Evolutionary conservation across 495 filamentous ascomycete genomes (phyloP).

Genomic region (Neurospora sp.): DNA sequence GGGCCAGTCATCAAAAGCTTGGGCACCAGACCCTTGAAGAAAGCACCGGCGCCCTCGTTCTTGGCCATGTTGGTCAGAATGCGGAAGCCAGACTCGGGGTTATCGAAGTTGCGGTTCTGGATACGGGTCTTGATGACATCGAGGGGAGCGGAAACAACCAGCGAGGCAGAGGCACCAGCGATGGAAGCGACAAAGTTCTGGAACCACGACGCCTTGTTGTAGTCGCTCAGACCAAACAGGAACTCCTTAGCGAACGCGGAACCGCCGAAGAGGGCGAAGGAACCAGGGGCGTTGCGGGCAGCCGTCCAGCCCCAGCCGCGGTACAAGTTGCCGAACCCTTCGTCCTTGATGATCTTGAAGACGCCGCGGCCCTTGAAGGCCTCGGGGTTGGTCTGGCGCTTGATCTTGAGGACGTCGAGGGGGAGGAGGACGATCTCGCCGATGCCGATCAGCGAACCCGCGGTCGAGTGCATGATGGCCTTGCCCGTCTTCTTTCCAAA

Average conservation of each 20-base stretch:
- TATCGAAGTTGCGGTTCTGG: slow-evolving; percentile 98
- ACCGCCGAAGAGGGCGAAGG: slow-evolving; percentile 96
- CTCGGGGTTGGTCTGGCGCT: slow-evolving; percentile 97
- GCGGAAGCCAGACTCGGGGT: slow-evolving; percentile 85
- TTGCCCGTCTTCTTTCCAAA: slow-evolving; percentile 97
- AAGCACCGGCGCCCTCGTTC: slow-evolving; percentile 73
- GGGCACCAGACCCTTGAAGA: slow-evolving; percentile 96
- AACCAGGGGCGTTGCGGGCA: slow-evolving; percentile 91
- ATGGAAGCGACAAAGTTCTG: slow-evolving; percentile 98
- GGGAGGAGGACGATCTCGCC: slow-evolving; percentile 94
- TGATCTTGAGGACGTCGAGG: slow-evolving; percentile 97
- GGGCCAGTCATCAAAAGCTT: slow-evolving; percentile 98
- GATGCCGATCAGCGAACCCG: slow-evolving; percentile 91
- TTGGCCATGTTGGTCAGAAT: slow-evolving; percentile 82
- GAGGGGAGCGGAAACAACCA: slow-evolving; percentile 87
- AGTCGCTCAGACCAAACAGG: slow-evolving; percentile 75
- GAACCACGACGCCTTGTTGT: slow-evolving; percentile 86
- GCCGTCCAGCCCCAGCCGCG: slow-evolving; percentile 97
- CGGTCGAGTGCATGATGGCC: slow-evolving; percentile 94
- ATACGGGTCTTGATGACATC: slow-evolving; percentile 99
- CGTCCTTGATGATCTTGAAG: slow-evolving; percentile 79
- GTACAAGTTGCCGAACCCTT: slow-evolving; percentile 85
- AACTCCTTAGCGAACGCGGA: slow-evolving; percentile 98
- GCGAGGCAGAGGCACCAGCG: slow-evolving; percentile 80
- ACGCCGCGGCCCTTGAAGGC: slow-evolving; percentile 92